Evolutionary conservation across 495 filamentous ascomycete genomes (phyloP), one percentile per base, ranked within the genome.

Genomic region (Bombardia bombarda): DNA sequence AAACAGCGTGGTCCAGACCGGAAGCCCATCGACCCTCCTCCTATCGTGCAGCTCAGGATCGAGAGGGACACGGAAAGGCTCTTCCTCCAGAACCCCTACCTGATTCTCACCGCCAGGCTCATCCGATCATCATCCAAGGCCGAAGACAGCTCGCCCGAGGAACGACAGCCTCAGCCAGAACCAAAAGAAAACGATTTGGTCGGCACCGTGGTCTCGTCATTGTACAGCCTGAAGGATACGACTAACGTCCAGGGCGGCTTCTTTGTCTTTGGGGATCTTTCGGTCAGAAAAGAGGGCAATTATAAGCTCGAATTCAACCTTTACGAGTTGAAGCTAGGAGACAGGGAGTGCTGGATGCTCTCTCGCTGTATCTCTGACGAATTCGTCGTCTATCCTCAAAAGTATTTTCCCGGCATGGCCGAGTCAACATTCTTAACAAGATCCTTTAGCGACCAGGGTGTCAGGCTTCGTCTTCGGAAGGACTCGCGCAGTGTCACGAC

Each of bases 231-330:
- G 47, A 97, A 97, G 62, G 89, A 97, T 59, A 78, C 84, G 12
- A 79, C 90, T 57, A 95, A 98, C 62, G 78, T 55, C 76, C 90
- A 96, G 72, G 90, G 88, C 10, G 89, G 85, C 2, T 98, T 93
- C 68, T 97, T 98, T 47, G 86, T 97, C n/a, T 97, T 95, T 64
- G 85, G 86, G 5, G 92, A 98, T 61, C 67, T 98, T 14, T 95
- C 90, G 0, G 79, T 93, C 20, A 83, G 86, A 59, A 70, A 84
- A 16, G 84, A 87, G 50, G 92, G 92, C 19, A 73, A 74, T 4
- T 93, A 79, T 50, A 71, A 85, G 20, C 69, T 97, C 47, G 80
- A 84, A 31, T 97, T 98, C 58, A 87, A 78, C 42, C 74, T 98
- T 20, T 90, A 85, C 55, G 88, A 95, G 62, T 82, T 94, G 70